Percentiles rank a stretch among this genome's conserved stretches.
phyloP scores from a whole-genome alignment of 1,284 basidiomycete genomes.

The Cutaneotrichosporon dermatis region DNA sequence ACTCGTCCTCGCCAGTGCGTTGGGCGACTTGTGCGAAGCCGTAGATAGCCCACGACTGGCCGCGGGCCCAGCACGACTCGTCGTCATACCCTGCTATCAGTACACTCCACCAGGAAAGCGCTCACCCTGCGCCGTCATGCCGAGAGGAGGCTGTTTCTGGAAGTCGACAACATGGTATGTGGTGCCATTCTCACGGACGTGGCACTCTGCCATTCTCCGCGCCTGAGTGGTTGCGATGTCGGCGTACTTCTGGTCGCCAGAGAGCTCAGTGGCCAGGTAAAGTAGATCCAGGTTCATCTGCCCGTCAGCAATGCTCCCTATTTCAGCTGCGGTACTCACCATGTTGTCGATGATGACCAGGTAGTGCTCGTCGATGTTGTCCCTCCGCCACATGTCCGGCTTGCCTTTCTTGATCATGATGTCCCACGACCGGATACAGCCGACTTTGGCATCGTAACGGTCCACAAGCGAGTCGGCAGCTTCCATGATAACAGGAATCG shows the following conservation, averaged over 20 bases:
- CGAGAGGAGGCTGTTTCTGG: conserved; percentile 17
- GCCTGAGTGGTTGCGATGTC: conserved; percentile 35
- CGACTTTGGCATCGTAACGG: conserved; percentile 28
- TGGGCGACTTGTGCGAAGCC: conserved; percentile 39
- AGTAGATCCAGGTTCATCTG: conserved; percentile 42
- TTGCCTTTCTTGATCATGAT: conserved; percentile 18
- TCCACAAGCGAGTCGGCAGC: conserved; percentile 39
- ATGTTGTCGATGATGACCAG: conserved; percentile 45
- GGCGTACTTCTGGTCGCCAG: conserved; percentile 33
- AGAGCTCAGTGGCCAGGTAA: conserved; percentile 34
- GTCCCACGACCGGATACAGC: conserved; percentile 39
- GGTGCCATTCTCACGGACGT: conserved; percentile 32
- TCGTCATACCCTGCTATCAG: conserved; percentile 28
- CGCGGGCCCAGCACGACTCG: conserved; percentile 36
- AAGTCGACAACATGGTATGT: conserved; percentile 42
- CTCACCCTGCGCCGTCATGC: conserved; percentile 33
- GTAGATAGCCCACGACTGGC: conserved; percentile 42
- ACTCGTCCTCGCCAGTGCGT: conserved; percentile 37
- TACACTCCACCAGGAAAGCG: not conserved
- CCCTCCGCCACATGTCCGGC: conserved; percentile 23
- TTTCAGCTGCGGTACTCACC: not conserved
- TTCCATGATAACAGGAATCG: conserved; percentile 29
- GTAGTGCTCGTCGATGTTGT: conserved; percentile 39
- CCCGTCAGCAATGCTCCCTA: too few species aligned
- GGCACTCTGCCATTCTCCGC: conserved; percentile 25